These are phyloP conservation scores for Globisporangium yorkense DNA, from an alignment of 352 stramenopile species.

Conservation along the genomic window DNA sequence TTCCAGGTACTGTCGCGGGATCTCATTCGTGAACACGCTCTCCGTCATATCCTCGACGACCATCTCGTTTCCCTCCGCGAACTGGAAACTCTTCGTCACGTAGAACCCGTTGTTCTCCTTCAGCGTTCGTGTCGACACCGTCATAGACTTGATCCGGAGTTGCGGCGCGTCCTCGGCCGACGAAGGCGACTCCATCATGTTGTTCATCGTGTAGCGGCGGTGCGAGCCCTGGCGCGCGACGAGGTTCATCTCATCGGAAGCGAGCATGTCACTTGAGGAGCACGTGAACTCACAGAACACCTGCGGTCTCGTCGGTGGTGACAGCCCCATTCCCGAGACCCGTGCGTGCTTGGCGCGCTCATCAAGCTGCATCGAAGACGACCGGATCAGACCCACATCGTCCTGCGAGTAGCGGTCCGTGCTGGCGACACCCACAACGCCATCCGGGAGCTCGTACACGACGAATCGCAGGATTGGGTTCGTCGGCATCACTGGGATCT, in stretches of 20 bases:
- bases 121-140: constrained; percentile 57
- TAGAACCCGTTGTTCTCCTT: constrained; percentile 78
- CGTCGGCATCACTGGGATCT: constrained; percentile 60
- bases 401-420: constrained; percentile 5
- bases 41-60: constrained; percentile 81
- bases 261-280: constrained; percentile 46
- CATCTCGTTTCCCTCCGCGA: constrained; percentile 61
- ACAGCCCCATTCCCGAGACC: constrained; percentile 55
- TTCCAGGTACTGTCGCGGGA: constrained; percentile 74
- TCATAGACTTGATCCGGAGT: constrained; percentile 67
- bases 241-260: constrained; percentile 50
- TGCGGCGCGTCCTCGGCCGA: constrained; percentile 20
- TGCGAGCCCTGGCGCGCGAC: constrained; percentile 50
- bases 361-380: constrained; percentile 47
- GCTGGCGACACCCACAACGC: constrained; percentile 13
- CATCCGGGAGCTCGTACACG: constrained; percentile 75
- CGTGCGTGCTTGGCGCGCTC: constrained; percentile 45
- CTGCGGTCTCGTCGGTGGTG: constrained; percentile 45
- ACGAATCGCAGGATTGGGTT: constrained; percentile 75
- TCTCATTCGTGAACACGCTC: constrained; percentile 74
- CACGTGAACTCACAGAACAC: constrained; percentile 84
- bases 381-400: constrained; percentile 13
- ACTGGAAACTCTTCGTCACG: constrained; percentile 79
- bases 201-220: constrained; percentile 26
- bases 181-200: constrained; percentile 17